phyloP scores from a whole-genome alignment of 352 stramenopile genomes.

The Halophytophthora batemanensis region DNA sequence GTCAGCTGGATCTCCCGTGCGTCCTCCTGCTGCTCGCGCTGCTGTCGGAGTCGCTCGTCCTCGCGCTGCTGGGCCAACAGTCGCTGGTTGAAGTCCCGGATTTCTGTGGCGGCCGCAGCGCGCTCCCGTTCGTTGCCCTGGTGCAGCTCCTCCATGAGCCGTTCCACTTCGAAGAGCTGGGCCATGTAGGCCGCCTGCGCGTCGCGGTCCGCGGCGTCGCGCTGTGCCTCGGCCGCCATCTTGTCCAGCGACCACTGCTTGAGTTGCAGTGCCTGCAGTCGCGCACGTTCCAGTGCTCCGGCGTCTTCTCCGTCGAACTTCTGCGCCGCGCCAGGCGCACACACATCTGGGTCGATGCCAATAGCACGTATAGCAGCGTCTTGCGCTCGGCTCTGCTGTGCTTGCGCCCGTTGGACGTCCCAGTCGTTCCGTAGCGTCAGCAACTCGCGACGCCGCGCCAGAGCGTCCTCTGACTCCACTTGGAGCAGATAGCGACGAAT shows the following conservation, averaged over 20 bases:
- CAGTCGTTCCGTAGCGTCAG: conserved; percentile 70
- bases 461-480: conserved; percentile 65
- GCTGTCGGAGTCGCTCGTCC: conserved; percentile 26
- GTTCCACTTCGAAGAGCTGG: conserved; percentile 56
- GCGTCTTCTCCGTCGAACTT: conserved; percentile 71
- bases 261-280: conserved; percentile 63
- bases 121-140: conserved; percentile 50
- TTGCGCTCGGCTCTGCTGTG: conserved; percentile 21
- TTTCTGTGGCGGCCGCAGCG: conserved; percentile 38
- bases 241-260: conserved; percentile 69
- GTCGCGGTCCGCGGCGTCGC: conserved; percentile 36
- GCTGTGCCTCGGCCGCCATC: conserved; percentile 42
- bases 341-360: conserved; percentile 54
- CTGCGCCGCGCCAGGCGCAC: conserved; percentile 51
- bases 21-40: conserved; percentile 47
- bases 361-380: conserved; percentile 29
- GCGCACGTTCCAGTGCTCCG: conserved; percentile 45
- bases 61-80: conserved; percentile 44
- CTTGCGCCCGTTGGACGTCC: conserved; percentile 36
- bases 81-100: conserved; percentile 56
- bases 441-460: conserved; percentile 57
- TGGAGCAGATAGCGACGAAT: conserved; percentile 77
- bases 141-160: conserved; percentile 54
- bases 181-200: conserved; percentile 36
- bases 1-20: conserved; percentile 58